These are phyloP conservation scores for Solanum chmielewskii DNA, from an alignment of 257 asterid species.

Conservation along the genomic window DNA sequence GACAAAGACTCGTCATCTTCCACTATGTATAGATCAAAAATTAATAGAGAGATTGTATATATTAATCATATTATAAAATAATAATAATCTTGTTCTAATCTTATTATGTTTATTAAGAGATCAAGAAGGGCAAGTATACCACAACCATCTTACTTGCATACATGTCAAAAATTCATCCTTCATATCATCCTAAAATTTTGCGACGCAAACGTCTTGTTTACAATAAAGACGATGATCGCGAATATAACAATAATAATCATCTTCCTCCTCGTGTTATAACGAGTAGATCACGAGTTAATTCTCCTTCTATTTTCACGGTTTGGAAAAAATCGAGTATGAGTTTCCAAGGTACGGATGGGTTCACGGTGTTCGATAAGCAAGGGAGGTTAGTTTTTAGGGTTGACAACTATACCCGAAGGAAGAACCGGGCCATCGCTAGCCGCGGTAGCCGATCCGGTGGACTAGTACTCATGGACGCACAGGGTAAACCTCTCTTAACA, in stretches of 20 bases:
- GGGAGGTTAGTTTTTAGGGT: constrained; percentile 24
- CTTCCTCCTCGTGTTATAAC: neutral
- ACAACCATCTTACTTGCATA: neutral
- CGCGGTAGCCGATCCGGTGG: neutral
- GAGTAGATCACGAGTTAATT: neutral
- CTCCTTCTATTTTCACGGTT: constrained; percentile 11
- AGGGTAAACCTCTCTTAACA: constrained; percentile 18
- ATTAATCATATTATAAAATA: neutral
- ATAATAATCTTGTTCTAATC: neutral
- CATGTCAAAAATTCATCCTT: constrained; percentile 11
- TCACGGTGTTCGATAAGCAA: constrained; percentile 19
- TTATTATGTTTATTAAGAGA: neutral
- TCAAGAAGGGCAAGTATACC: neutral
- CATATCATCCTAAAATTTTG: neutral
- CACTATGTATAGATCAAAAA: neutral
- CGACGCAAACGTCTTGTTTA: neutral
- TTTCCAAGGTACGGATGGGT: constrained; percentile 36
- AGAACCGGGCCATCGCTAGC: constrained; percentile 5
- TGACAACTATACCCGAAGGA: constrained; percentile 23
- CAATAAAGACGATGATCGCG: neutral
- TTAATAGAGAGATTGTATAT: neutral
- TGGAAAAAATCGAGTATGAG: constrained; percentile 37
- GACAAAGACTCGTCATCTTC: neutral
- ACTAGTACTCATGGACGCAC: constrained; percentile 31
- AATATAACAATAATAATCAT: neutral